These are phyloP conservation scores for Mortierella sp. DNA, from an alignment of 371 early-diverging fungal genomes.

Conservation along the genomic window DNA sequence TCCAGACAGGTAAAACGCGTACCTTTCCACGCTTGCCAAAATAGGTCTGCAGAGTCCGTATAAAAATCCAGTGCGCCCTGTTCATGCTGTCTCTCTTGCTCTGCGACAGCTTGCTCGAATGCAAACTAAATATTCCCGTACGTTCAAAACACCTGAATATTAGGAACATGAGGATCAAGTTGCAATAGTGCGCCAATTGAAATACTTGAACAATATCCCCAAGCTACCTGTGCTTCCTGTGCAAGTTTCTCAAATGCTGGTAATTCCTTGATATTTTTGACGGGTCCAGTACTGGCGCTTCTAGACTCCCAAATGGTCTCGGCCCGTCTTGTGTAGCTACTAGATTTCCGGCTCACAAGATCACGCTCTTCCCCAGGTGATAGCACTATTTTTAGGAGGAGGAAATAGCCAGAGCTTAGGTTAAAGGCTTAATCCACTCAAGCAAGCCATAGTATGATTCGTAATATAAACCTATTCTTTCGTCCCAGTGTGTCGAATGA, in stretches of 20 bases:
- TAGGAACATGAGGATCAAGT: neutral
- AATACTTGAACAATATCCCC: too few relatives aligned
- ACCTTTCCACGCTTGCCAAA: constrained; percentile 52
- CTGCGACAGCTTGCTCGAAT: constrained; percentile 47
- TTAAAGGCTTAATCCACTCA: neutral
- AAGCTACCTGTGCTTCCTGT: constrained; percentile 50
- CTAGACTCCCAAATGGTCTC: constrained; percentile 45
- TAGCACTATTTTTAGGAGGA: constrained; percentile 18
- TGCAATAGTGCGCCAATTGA: too few relatives aligned
- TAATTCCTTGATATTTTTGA: constrained; percentile 32
- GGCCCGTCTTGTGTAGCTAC: constrained; percentile 36
- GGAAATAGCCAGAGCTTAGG: neutral
- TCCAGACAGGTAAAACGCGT: neutral
- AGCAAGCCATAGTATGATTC: neutral
- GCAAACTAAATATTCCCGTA: constrained; percentile 23
- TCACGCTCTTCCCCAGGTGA: constrained; percentile 36
- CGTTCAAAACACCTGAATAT: neutral
- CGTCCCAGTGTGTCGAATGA: neutral
- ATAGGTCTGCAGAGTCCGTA: constrained; percentile 53
- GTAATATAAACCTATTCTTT: neutral
- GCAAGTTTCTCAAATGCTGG: constrained; percentile 39
- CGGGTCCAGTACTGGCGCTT: constrained; percentile 27
- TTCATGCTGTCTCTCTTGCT: constrained; percentile 44
- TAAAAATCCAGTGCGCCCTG: constrained; percentile 52
- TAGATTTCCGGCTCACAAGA: constrained; percentile 31